Conservation (phyloP, 225 moss, liverwort and hornwort genomes). For the Pseudisothecium myosuroides region DNA sequence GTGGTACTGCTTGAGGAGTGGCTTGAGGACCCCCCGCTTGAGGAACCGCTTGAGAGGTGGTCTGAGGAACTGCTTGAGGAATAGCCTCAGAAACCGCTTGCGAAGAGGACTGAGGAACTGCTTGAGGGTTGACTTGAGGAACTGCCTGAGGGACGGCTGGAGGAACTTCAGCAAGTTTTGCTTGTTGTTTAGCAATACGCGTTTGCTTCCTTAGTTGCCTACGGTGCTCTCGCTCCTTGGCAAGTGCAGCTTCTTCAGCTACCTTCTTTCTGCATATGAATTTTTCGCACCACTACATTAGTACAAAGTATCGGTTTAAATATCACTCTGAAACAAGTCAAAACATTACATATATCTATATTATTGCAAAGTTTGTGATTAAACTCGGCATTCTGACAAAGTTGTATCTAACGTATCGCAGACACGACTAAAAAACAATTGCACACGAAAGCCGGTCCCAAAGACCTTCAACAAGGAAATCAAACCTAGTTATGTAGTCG, state of each 20-base stretch:
- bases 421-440: background rate
- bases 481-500: conserved; percentile 62
- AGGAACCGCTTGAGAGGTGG: background rate
- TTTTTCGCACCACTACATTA: background rate
- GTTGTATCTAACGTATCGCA: background rate
- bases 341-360: background rate
- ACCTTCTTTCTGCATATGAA: conserved; percentile 31
- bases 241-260: conserved; percentile 46
- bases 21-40: background rate
- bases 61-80: background rate
- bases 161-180: conserved; percentile 11
- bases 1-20: background rate
- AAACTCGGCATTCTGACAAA: background rate
- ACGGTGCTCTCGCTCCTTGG: conserved; percentile 38
- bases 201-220: conserved; percentile 38
- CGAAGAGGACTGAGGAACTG: background rate
- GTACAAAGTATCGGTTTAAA: background rate
- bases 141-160: background rate
- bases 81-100: background rate
- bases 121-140: background rate
- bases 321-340: background rate
- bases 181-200: conserved; percentile 36
- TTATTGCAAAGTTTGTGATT: background rate
- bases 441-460: background rate
- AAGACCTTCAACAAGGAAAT: background rate